These are phyloP conservation scores for Globisporangium acanthophoron DNA, from an alignment of 352 stramenopile species.

Conservation along the genomic window DNA sequence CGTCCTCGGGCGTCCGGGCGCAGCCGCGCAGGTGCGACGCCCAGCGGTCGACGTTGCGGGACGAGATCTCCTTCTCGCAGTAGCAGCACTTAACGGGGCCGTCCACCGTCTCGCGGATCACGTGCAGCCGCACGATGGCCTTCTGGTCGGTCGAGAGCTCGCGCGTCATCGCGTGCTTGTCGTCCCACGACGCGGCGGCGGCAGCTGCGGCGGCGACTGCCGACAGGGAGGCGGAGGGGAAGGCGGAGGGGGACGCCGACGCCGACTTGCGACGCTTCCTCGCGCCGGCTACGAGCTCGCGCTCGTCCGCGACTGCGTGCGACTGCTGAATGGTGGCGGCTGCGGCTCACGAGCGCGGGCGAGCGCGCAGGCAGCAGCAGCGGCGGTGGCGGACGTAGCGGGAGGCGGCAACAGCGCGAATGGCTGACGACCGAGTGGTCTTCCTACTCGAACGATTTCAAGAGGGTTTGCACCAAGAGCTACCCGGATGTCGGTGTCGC, in stretches of 20 bases:
- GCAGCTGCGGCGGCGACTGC: no score
- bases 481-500: no score
- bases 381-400: not conserved
- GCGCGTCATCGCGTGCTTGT: conserved; percentile 29
- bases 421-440: conserved; percentile 4
- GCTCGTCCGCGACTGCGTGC: not conserved
- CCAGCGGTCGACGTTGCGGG: conserved; percentile 81
- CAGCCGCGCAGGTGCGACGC: conserved; percentile 75
- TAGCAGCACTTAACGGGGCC: conserved; percentile 73
- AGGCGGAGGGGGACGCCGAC: not conserved
- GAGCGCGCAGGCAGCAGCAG: not conserved
- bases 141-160: conserved; percentile 72
- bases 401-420: not conserved
- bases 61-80: conserved; percentile 83
- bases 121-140: conserved; percentile 67
- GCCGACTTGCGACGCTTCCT: conserved; percentile 7
- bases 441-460: not conserved
- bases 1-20: conserved; percentile 65
- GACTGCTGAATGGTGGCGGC: not conserved
- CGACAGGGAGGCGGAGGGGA: no score
- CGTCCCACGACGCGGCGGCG: not conserved
- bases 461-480: not conserved
- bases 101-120: conserved; percentile 52
- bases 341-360: conserved; percentile 1
- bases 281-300: not conserved